Percentiles rank a stretch among this genome's conserved stretches.
These are phyloP conservation scores for Plasmodium vivax DNA, from an alignment of 169 alveolate genomes.

Conservation along the genomic window DNA sequence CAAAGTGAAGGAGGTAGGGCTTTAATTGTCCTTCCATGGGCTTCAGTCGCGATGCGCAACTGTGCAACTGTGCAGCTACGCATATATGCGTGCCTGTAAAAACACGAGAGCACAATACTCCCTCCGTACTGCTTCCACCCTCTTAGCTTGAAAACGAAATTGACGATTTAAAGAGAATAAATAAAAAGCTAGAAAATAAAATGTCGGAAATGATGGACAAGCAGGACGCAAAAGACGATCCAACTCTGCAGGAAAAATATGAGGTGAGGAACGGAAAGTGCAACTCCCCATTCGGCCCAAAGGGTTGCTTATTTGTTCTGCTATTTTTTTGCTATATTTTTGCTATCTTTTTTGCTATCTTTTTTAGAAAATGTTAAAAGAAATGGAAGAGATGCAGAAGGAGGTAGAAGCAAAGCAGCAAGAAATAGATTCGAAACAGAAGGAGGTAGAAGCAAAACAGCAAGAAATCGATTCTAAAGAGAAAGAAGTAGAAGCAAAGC, in stretches of 20 bases:
- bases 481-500: constrained; percentile 1
- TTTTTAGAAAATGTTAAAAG: constrained; percentile 51
- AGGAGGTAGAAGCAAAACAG: constrained; percentile 5
- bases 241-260: constrained; percentile 27
- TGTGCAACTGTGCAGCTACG: not conserved
- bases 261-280: constrained; percentile 15
- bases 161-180: constrained; percentile 52
- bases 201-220: constrained; percentile 17
- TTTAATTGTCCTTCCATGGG: not conserved
- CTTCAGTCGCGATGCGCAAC: not conserved
- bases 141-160: constrained; percentile 61
- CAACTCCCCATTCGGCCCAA: not conserved
- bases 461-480: no score
- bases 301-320: constrained; percentile 12
- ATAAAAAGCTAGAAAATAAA: constrained; percentile 38
- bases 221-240: not conserved
- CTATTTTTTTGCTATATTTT: not conserved
- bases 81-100: not conserved
- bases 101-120: not conserved
- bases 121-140: not conserved
- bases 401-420: not conserved
- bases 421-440: not conserved
- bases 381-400: constrained; percentile 25
- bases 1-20: constrained; percentile 33
- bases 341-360: not conserved